Conservation (phyloP, 768 basidiomycete species). For the Pleurotus tuoliensis region DNA sequence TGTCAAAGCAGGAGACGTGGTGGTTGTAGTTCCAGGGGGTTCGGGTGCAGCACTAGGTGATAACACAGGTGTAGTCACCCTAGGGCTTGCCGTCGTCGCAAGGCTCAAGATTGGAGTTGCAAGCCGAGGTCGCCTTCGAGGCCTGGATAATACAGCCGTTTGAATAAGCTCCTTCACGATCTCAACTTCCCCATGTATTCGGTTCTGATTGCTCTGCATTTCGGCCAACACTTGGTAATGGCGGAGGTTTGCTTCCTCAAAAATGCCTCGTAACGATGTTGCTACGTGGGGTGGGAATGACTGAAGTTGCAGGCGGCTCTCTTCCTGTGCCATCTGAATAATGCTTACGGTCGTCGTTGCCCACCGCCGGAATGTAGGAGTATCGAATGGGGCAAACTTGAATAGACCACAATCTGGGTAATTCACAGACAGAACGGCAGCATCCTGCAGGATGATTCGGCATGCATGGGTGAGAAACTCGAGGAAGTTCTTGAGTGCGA, state of each 20-base stretch:
- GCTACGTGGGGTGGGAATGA: slow-evolving; percentile 20
- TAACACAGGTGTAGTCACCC: too few relatives aligned
- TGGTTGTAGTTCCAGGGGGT: neutral
- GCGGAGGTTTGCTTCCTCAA: neutral
- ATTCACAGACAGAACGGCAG: slow-evolving; percentile 21
- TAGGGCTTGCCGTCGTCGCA: too few relatives aligned
- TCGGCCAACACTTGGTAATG: neutral
- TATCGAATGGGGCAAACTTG: slow-evolving; percentile 22
- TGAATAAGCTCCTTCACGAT: neutral
- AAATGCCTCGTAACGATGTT: slow-evolving; percentile 12
- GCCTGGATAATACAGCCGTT: too few relatives aligned
- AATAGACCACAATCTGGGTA: slow-evolving; percentile 21
- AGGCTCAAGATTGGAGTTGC: too few relatives aligned
- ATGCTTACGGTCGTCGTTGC: slow-evolving; percentile 7
- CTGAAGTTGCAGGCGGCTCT: slow-evolving; percentile 14
- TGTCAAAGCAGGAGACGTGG: neutral
- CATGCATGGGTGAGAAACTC: slow-evolving; percentile 19
- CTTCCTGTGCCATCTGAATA: slow-evolving; percentile 15
- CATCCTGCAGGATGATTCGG: slow-evolving; percentile 30
- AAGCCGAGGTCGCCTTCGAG: too few relatives aligned
- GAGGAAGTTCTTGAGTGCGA: slow-evolving; percentile 24
- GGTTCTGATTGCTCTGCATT: neutral
- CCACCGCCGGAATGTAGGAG: slow-evolving; percentile 16
- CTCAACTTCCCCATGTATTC: neutral
- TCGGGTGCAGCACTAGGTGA: too few relatives aligned